Evolutionary conservation across 768 basidiomycete genomes (phyloP).

Genomic region (Mycena capillaripes): DNA sequence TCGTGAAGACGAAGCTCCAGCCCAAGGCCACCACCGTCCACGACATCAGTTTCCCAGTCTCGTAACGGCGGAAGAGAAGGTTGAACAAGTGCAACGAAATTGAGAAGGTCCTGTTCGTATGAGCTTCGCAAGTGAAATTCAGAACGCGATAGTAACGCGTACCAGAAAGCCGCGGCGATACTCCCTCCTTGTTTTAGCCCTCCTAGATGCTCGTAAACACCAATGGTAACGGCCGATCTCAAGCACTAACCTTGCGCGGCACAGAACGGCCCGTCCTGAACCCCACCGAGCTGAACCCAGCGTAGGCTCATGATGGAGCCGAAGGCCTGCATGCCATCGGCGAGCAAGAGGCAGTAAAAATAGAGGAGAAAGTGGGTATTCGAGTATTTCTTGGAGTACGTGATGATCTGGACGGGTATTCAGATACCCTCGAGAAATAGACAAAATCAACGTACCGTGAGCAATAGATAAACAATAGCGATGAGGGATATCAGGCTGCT

Average conservation of each 20-base stretch:
- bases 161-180: constrained; percentile 54
- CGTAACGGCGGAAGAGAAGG: constrained; percentile 49
- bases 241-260: not conserved
- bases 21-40: constrained; percentile 43
- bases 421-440: not conserved
- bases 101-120: not conserved
- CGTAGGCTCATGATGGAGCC: constrained; percentile 17
- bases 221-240: not conserved
- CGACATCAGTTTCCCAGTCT: constrained; percentile 18
- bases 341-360: constrained; percentile 11
- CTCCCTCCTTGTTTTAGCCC: constrained; percentile 55
- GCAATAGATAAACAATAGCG: constrained; percentile 10
- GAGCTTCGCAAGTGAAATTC: not conserved
- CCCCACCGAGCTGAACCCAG: constrained; percentile 20
- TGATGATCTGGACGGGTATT: constrained; percentile 10
- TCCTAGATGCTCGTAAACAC: constrained; percentile 31
- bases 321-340: constrained; percentile 16
- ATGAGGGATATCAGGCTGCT: constrained; percentile 3
- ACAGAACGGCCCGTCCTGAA: not conserved
- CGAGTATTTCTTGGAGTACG: constrained; percentile 8
- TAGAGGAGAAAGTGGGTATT: constrained; percentile 15
- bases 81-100: constrained; percentile 4
- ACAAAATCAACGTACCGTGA: constrained; percentile 17
- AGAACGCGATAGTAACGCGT: not conserved
- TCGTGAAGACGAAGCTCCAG: constrained; percentile 45